Evolutionary conservation across 768 basidiomycete species (phyloP).

Genomic region (Kwoniella sp.): DNA sequence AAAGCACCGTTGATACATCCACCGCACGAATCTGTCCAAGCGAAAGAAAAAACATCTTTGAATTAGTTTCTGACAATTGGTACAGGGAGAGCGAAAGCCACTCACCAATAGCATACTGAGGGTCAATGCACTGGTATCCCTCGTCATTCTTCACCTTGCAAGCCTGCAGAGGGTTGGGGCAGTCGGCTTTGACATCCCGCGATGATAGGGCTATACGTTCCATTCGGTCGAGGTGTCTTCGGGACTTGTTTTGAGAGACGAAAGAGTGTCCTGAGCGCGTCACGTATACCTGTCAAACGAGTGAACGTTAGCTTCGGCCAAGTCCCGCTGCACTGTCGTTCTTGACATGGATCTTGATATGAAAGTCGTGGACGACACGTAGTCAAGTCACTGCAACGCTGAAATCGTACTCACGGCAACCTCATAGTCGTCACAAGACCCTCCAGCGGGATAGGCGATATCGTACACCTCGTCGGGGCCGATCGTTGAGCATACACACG

Average conservation of each 20-base stretch:
- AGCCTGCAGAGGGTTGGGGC: slow-evolving; percentile 23
- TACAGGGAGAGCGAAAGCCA: too few relatives aligned
- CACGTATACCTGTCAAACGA: slow-evolving; percentile 9
- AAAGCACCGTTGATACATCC: slow-evolving; percentile 23
- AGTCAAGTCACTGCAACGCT: too few relatives aligned
- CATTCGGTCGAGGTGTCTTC: slow-evolving; percentile 4
- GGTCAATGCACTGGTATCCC: slow-evolving; percentile 20
- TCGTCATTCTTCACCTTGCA: slow-evolving; percentile 16
- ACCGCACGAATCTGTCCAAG: slow-evolving; percentile 18
- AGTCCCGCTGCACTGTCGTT: too few relatives aligned
- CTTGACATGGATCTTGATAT: too few relatives aligned
- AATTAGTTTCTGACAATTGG: too few relatives aligned
- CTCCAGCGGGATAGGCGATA: slow-evolving; percentile 13
- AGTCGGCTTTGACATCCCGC: slow-evolving; percentile 1
- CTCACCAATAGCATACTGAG: slow-evolving; percentile 23
- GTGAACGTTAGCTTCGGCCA: not conserved
- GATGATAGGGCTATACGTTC: not conserved
- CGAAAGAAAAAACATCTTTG: not conserved
- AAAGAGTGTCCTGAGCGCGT: slow-evolving; percentile 19
- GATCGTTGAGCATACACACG: slow-evolving; percentile 10
- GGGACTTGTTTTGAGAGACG: slow-evolving; percentile 8
- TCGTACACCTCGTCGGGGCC: slow-evolving; percentile 19
- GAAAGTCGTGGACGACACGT: too few relatives aligned
- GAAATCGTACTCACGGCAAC: slow-evolving; percentile 16
- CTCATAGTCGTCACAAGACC: slow-evolving; percentile 12